Evolutionary conservation across 2,329 filamentous ascomycete genomes (phyloP).

Genomic region (Pestalotiopsis sp.): DNA sequence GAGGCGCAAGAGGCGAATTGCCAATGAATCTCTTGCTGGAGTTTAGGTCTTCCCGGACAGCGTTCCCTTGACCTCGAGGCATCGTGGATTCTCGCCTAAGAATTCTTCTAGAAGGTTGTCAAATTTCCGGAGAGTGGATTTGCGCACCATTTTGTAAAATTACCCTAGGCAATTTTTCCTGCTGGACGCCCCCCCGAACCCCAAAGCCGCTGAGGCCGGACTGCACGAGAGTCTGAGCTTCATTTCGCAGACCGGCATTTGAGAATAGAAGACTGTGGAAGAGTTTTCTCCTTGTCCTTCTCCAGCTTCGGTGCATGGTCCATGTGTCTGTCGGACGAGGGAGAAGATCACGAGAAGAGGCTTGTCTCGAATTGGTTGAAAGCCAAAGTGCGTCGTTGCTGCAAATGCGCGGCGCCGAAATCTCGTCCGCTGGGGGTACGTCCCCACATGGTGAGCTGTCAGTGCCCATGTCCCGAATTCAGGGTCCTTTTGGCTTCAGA

Average conservation of each 20-base stretch:
- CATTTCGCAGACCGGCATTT: neutral
- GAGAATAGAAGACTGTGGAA: neutral
- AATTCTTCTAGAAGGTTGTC: conserved; percentile 11
- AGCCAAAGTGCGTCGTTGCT: neutral
- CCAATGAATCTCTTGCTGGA: neutral
- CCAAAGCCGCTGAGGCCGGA: neutral
- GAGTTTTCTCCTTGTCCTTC: neutral
- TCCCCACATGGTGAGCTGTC: conserved; percentile 10
- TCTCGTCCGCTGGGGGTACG: neutral
- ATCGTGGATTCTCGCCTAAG: neutral
- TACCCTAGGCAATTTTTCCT: neutral
- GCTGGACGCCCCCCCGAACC: neutral
- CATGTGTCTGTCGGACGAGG: neutral
- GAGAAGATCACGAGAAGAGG: neutral
- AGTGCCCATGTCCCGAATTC: conserved; percentile 8
- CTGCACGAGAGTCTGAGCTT: neutral
- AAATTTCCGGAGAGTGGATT: conserved; percentile 10
- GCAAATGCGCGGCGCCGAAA: neutral
- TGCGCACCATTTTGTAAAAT: neutral
- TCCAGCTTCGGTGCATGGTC: neutral
- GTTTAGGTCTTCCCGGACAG: neutral
- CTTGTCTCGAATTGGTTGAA: neutral
- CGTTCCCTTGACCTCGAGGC: neutral
- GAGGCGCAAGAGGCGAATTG: neutral
- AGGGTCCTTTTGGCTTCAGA: conserved; percentile 8